These are phyloP conservation scores for Mucor indicus DNA, from an alignment of 371 early-diverging fungal genomes.

Conservation along the genomic window DNA sequence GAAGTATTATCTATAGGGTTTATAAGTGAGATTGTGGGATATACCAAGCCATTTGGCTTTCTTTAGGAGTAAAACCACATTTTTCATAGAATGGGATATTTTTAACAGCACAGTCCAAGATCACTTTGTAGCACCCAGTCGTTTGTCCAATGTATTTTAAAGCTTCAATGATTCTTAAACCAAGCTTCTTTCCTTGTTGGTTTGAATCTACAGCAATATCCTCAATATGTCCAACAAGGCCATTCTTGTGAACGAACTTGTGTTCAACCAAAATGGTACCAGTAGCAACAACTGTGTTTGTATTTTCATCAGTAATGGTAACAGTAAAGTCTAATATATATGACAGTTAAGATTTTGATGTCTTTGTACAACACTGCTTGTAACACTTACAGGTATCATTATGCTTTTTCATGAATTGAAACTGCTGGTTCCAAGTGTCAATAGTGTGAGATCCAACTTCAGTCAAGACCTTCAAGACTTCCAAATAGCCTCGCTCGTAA, in stretches of 20 bases:
- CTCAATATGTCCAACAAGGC: constrained; percentile 82
- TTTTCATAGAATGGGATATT: constrained; percentile 55
- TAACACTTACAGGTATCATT: constrained; percentile 69
- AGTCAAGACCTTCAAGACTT: constrained; percentile 71
- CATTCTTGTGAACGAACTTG: constrained; percentile 91
- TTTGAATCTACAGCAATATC: constrained; percentile 93
- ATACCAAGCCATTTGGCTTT: constrained; percentile 54
- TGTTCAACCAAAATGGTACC: constrained; percentile 95
- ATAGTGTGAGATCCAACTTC: constrained; percentile 70
- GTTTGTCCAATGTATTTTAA: constrained; percentile 64
- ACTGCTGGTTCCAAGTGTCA: constrained; percentile 66
- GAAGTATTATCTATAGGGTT: no score
- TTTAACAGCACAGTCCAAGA: constrained; percentile 52
- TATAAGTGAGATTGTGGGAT: no score
- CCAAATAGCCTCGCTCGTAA: constrained; percentile 75
- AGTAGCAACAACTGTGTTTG: constrained; percentile 77
- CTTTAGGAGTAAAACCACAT: constrained; percentile 49
- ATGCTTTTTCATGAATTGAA: constrained; percentile 70
- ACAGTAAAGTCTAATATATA: constrained; percentile 59
- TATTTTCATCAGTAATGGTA: constrained; percentile 77
- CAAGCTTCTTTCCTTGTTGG: constrained; percentile 93
- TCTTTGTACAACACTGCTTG: neutral
- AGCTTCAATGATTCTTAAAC: constrained; percentile 69
- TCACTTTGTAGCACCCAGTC: constrained; percentile 68
- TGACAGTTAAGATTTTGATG: neutral